Evolutionary conservation across 73 alveolate species (phyloP).

Genomic region (Effrenium voratum): DNA sequence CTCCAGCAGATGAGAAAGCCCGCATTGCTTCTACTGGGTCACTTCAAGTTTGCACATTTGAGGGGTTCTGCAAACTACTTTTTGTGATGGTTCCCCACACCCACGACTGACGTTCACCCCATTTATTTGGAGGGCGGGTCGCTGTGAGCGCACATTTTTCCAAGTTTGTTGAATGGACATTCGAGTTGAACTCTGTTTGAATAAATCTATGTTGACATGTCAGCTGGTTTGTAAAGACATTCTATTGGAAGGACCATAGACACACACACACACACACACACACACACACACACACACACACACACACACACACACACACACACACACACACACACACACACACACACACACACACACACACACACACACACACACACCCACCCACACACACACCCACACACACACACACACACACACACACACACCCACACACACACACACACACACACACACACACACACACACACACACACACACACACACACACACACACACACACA

Average conservation of each 20-base stretch:
- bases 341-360: slow-evolving; percentile 1
- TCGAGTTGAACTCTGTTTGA: no score
- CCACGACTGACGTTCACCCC: no score
- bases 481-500: slow-evolving; percentile 30
- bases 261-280: not conserved
- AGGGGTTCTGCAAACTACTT: no score
- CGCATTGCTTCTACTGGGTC: no score
- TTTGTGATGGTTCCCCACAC: no score
- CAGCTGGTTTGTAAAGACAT: no score
- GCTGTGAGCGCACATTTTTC: no score
- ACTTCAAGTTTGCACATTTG: no score
- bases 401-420: slow-evolving; percentile 20
- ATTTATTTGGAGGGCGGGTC: no score
- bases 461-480: slow-evolving; percentile 17
- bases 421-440: slow-evolving; percentile 24
- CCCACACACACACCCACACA: slow-evolving; percentile 4
- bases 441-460: slow-evolving; percentile 30
- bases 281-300: not conserved
- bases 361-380: slow-evolving; percentile 19
- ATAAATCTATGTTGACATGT: no score
- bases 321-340: not conserved
- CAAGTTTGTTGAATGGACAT: no score
- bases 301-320: not conserved
- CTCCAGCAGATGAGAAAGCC: no score
- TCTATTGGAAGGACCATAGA: not conserved